phyloP scores from a whole-genome alignment of 805 yeast species.

The Schwanniomyces occidentalis region DNA sequence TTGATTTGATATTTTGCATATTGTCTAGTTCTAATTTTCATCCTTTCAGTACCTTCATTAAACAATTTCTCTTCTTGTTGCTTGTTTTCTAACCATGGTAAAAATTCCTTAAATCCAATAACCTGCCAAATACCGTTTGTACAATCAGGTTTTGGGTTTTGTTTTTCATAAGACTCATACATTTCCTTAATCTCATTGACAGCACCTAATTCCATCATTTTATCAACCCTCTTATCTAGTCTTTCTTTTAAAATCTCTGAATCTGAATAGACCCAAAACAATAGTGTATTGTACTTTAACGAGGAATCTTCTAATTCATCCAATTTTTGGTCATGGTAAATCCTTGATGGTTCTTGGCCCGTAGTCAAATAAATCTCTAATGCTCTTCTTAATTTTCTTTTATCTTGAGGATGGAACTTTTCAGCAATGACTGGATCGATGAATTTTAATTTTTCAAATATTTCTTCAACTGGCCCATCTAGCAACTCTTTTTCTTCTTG shows the following conservation, averaged over 20 bases:
- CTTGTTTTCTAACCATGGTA: slow-evolving; percentile 58
- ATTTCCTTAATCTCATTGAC: slow-evolving; percentile 65
- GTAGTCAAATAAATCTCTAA: slow-evolving; percentile 75
- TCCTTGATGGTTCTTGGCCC: slow-evolving; percentile 65
- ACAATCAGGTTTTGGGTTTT: slow-evolving; percentile 44
- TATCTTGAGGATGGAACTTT: slow-evolving; percentile 92
- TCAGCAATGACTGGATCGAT: slow-evolving; percentile 72
- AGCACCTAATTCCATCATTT: slow-evolving; percentile 75
- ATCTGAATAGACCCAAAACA: slow-evolving; percentile 82
- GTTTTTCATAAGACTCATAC: slow-evolving; percentile 43
- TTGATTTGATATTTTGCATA: slow-evolving; percentile 88
- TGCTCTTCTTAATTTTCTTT: slow-evolving; percentile 74
- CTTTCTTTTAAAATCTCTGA: slow-evolving; percentile 56
- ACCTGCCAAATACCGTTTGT: slow-evolving; percentile 91
- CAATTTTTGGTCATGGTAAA: slow-evolving; percentile 61
- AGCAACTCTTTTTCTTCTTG: slow-evolving; percentile 41
- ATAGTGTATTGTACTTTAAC: slow-evolving; percentile 59
- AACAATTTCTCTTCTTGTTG: slow-evolving; percentile 21
- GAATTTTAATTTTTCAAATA: slow-evolving; percentile 48
- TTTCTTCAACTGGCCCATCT: slow-evolving; percentile 52
- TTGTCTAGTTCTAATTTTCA: slow-evolving; percentile 82
- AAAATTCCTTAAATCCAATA: slow-evolving; percentile 87
- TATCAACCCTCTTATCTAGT: slow-evolving; percentile 78
- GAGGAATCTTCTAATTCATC: slow-evolving; percentile 45
- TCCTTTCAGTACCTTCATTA: slow-evolving; percentile 57